Conservation (phyloP, 1,284 basidiomycete genomes). For the Moesziomyces sp. region DNA sequence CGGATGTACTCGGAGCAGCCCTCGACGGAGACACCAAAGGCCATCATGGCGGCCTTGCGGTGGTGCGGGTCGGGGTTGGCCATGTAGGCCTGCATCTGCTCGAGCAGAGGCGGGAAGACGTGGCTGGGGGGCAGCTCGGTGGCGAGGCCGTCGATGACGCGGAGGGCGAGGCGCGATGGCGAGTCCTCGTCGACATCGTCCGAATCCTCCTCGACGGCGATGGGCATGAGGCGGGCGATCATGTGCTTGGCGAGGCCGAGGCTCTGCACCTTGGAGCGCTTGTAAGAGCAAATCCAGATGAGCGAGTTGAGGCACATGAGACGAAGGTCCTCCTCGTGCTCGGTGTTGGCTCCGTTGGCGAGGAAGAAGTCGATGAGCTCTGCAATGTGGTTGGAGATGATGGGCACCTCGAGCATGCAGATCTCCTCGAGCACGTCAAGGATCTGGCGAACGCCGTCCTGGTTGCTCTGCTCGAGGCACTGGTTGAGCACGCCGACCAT, state of each 20-base stretch:
- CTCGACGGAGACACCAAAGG: constrained; percentile 94
- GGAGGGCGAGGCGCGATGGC: constrained; percentile 90
- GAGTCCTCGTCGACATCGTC: constrained; percentile 88
- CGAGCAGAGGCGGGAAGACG: constrained; percentile 92
- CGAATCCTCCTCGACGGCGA: constrained; percentile 87
- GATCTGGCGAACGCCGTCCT: constrained; percentile 84
- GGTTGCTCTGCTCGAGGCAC: constrained; percentile 83
- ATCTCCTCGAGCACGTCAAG: constrained; percentile 97
- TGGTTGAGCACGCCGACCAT: constrained; percentile 93
- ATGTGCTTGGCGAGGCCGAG: constrained; percentile 87
- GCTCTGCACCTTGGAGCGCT: constrained; percentile 94
- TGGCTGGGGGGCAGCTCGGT: constrained; percentile 93
- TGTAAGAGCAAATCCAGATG: constrained; percentile 90
- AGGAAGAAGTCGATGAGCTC: constrained; percentile 91
- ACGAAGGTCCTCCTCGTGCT: constrained; percentile 83
- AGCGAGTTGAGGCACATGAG: constrained; percentile 92
- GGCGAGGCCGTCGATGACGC: constrained; percentile 92
- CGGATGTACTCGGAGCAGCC: constrained; percentile 98
- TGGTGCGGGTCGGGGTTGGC: constrained; percentile 70
- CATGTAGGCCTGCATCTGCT: constrained; percentile 69
- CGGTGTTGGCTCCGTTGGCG: constrained; percentile 81
- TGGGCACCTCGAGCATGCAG: constrained; percentile 88
- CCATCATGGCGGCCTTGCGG: constrained; percentile 93
- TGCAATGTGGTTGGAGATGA: constrained; percentile 87
- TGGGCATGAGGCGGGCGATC: constrained; percentile 90